Base-by-base conservation (phyloP, 495 filamentous ascomycete genomes). In the Daldinia bambusicola region DNA sequence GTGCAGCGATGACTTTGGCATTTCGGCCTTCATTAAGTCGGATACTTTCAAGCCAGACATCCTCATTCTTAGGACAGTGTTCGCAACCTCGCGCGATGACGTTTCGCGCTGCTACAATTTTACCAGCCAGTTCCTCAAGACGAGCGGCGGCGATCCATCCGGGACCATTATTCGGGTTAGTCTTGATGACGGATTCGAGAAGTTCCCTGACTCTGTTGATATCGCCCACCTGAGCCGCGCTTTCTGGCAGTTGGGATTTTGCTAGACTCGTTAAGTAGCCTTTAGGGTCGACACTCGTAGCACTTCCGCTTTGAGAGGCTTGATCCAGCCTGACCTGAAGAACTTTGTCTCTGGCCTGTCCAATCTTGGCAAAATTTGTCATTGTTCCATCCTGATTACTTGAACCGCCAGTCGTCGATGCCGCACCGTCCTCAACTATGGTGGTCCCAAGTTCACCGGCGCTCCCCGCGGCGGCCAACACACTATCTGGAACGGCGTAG, bases 331-430 rank as follows among this genome's bases (percentile, higher is more conserved):
- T 87, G 10, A 97, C 95, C 73, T 95, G 88, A 18, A 99, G 86
- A 4, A 97, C 95, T 77, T 95, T 97, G 80, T 97, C 92, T 81
- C 95, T 88, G 43, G 95, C 95, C 37, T 93, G 93, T 75, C 96
- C 95, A 68, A 99, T 98, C 75, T 97, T 90, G n/a, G 94, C 93
- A 75, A 99, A 99, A 75, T 99, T 97, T 14, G 95, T 98, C 86
- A 97, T 93, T 2, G 92, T 95, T 2, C 95, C 94, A 74, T 97
- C 93, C 50, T 75, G 76, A 16, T 78, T 81, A 8, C 79, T 84
- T 52, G 90, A 88, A 51, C 74, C 79, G 31, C 77, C 77, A 7
- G 82, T 79, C 58, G 76, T 80, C 0, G 84, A 81, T 6, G 82
- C 80, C 13, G 82, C 77, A 14, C 91, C 92, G 70, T 97, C 93